Evolutionary conservation across 225 moss, liverwort and hornwort species (phyloP).

Genomic region (Pseudisothecium myosuroides): DNA sequence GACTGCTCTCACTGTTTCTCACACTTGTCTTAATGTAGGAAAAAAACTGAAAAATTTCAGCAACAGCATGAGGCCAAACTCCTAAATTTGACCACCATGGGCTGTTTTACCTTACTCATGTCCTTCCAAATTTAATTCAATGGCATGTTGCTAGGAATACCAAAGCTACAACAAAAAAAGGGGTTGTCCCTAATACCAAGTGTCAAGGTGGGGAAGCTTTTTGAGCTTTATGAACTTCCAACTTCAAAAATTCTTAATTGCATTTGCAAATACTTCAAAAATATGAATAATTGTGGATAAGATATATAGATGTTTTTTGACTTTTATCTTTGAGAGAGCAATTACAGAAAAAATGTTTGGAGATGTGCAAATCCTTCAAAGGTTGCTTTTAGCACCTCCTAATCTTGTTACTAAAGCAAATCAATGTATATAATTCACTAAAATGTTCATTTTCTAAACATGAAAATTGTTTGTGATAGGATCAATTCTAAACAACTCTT

Average conservation of each 20-base stretch:
- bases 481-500: neutral
- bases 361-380: neutral
- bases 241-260: no score
- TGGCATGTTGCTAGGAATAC: no score
- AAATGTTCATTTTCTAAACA: neutral
- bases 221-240: neutral
- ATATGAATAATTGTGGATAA: neutral
- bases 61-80: no score
- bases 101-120: no score
- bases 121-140: no score
- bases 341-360: neutral
- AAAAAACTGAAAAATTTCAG: no score
- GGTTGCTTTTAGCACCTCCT: neutral
- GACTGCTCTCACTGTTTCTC: no score
- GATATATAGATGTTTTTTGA: neutral
- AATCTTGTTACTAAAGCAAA: no score
- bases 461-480: neutral
- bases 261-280: fast-evolving
- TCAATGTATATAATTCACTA: neutral
- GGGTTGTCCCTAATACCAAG: no score
- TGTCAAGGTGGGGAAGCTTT: neutral
- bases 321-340: neutral
- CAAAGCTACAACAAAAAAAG: no score
- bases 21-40: no score
- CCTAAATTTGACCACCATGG: no score